Conservation (phyloP, 768 basidiomycete genomes). For the Amylocystis lapponica region DNA sequence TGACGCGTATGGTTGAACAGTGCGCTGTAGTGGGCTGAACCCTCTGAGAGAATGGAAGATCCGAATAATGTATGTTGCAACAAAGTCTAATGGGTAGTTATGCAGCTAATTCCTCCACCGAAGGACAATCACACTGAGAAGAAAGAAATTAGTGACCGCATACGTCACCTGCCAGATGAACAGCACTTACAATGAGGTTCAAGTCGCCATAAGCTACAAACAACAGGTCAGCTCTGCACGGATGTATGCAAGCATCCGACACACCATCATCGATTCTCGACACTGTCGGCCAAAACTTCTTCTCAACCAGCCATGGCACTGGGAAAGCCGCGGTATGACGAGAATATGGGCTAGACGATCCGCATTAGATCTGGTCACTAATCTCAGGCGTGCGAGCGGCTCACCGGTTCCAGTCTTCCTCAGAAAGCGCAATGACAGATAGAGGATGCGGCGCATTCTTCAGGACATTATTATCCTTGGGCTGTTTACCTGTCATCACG, state of each 20-base stretch:
- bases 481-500: slow-evolving; percentile 80
- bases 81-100: slow-evolving; percentile 3
- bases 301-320: slow-evolving; percentile 70
- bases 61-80: too few species aligned
- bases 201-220: slow-evolving; percentile 82
- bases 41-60: slow-evolving; percentile 51
- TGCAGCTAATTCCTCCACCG: slow-evolving; percentile 76
- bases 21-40: slow-evolving; percentile 28
- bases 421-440: slow-evolving; percentile 62
- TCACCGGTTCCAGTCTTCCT: slow-evolving; percentile 83
- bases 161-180: not conserved
- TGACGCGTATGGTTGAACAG: slow-evolving; percentile 64
- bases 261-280: slow-evolving; percentile 90
- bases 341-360: slow-evolving; percentile 71
- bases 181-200: slow-evolving; percentile 73
- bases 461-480: slow-evolving; percentile 85
- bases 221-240: slow-evolving; percentile 5
- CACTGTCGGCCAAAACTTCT: slow-evolving; percentile 96
- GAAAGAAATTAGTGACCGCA: slow-evolving; percentile 4
- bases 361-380: too few species aligned
- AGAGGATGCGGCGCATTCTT: slow-evolving; percentile 94
- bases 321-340: slow-evolving; percentile 91
- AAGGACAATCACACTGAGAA: slow-evolving; percentile 74
- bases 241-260: slow-evolving; percentile 25
- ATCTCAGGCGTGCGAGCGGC: slow-evolving; percentile 14